Evolutionary conservation across 371 early-diverging fungal genomes (phyloP).

Genomic region (Apophysomyces ossiformis): DNA sequence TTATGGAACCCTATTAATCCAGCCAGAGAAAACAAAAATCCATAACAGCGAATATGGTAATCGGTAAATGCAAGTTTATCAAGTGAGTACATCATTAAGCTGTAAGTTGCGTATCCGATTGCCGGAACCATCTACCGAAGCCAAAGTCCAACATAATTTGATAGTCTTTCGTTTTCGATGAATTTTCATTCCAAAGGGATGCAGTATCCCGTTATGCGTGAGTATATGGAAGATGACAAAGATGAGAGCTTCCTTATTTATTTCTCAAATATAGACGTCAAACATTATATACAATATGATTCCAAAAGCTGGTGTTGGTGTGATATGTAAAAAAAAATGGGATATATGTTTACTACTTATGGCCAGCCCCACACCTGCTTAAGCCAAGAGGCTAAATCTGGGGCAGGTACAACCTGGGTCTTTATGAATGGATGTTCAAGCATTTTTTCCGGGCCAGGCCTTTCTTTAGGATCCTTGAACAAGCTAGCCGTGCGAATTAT

Average conservation of each 20-base stretch:
- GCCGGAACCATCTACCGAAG: no score
- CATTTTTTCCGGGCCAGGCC: constrained; percentile 79
- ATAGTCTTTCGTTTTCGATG: no score
- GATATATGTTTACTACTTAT: constrained; percentile 6
- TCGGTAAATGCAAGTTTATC: neutral
- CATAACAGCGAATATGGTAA: neutral
- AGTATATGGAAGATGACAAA: no score
- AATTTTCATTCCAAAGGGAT: no score
- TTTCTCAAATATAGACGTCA: neutral
- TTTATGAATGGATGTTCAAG: constrained; percentile 65
- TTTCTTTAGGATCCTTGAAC: constrained; percentile 73
- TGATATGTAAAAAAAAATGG: neutral
- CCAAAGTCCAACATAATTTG: no score
- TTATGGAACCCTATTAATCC: neutral
- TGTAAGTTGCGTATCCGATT: neutral
- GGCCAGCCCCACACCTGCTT: constrained; percentile 60
- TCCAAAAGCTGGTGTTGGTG: neutral
- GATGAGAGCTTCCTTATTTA: neutral
- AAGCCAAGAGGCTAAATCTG: constrained; percentile 50
- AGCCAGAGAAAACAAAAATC: neutral
- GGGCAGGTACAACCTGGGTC: constrained; percentile 37
- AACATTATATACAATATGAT: constrained; percentile 1
- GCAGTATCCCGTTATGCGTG: no score
- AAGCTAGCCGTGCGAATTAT: constrained; percentile 28
- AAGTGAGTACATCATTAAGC: neutral